Conservation (phyloP, 768 basidiomycete species). For the Cubamyces sp. region DNA sequence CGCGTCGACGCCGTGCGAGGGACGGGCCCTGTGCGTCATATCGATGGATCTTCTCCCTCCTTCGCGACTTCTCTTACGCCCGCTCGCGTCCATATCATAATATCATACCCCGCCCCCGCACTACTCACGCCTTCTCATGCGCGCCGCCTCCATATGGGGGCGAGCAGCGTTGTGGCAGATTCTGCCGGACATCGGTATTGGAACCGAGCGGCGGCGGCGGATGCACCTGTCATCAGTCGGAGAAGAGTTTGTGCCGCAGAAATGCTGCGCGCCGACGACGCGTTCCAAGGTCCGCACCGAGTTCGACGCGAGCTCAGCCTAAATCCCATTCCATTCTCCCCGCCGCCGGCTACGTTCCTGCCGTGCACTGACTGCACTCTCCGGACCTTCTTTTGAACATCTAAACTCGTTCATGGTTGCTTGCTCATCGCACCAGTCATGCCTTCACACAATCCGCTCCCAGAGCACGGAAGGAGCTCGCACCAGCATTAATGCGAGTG, state of each 20-base stretch:
- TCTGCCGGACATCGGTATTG: not conserved
- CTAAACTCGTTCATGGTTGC: not conserved
- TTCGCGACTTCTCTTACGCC: constrained; percentile 2
- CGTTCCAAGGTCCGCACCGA: constrained; percentile 10
- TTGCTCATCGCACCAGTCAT: too few relatives aligned
- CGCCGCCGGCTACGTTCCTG: not conserved
- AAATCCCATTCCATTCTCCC: constrained; percentile 1
- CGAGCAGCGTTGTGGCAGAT: not conserved
- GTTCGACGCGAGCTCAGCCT: not conserved
- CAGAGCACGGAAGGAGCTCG: not conserved
- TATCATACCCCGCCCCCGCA: too few relatives aligned
- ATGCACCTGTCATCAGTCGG: constrained; percentile 8
- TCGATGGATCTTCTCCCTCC: constrained; percentile 2
- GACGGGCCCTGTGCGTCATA: not conserved
- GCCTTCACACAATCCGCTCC: not conserved
- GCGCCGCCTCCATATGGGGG: not conserved
- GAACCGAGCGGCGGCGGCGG: not conserved
- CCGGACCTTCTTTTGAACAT: not conserved
- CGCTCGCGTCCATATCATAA: too few relatives aligned
- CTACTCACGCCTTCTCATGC: too few relatives aligned
- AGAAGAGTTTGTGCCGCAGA: not conserved
- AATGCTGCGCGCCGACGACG: constrained; percentile 10
- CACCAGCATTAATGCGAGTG: too few relatives aligned
- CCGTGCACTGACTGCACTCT: not conserved
- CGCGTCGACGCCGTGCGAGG: too few relatives aligned